phyloP scores from a whole-genome alignment of 2,329 filamentous ascomycete species.

The Penicillium sp. region DNA sequence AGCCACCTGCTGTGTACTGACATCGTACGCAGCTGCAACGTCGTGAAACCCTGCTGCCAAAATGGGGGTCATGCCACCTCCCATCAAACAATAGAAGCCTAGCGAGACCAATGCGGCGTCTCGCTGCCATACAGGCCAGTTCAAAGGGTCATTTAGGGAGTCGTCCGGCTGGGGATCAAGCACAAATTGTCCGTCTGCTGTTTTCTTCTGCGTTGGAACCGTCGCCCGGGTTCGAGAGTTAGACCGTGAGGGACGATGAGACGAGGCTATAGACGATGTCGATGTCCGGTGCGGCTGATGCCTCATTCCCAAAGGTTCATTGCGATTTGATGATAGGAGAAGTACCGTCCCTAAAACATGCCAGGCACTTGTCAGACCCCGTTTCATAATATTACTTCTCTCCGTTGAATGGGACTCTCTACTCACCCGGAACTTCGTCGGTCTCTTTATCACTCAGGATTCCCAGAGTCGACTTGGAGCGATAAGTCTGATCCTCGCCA shows the following conservation, averaged over 20 bases:
- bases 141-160: constrained; percentile 83
- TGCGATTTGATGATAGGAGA: constrained; percentile 58
- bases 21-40: constrained; percentile 64
- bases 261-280: constrained; percentile 53
- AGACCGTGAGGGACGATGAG: constrained; percentile 40
- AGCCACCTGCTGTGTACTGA: constrained; percentile 70
- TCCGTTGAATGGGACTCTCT: not conserved
- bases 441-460: constrained; percentile 78
- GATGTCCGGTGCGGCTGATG: constrained; percentile 61
- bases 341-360: constrained; percentile 55
- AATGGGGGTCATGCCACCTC: constrained; percentile 87
- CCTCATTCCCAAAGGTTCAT: constrained; percentile 60
- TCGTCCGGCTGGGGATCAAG: constrained; percentile 91
- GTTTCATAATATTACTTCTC: not conserved
- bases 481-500: constrained; percentile 25
- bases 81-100: constrained; percentile 89
- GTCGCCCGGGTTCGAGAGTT: constrained; percentile 36
- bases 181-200: constrained; percentile 77
- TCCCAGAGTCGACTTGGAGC: constrained; percentile 62
- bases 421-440: constrained; percentile 79
- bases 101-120: constrained; percentile 77
- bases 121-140: constrained; percentile 81
- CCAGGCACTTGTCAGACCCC: not conserved
- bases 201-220: constrained; percentile 63
- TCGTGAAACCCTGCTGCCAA: constrained; percentile 86